Evolutionary conservation across 2,329 filamentous ascomycete genomes (phyloP).

Genomic region (Cercospora sp.): DNA sequence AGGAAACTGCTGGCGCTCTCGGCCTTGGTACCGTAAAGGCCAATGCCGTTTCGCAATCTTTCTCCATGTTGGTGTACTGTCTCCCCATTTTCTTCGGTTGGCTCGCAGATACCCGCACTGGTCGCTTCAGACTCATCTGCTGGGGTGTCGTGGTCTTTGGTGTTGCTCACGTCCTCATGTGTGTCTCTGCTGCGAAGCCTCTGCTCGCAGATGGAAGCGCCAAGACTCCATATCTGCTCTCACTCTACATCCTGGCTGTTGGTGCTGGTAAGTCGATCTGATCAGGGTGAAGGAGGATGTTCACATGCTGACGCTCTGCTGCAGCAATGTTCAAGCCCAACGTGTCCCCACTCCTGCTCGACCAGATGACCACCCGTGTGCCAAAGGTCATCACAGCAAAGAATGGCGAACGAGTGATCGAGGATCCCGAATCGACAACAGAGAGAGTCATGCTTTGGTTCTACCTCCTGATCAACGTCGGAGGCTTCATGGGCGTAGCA

Average conservation of each 20-base stretch:
- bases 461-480: constrained; percentile 71
- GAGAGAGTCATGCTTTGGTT: constrained; percentile 60
- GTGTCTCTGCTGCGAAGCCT: constrained; percentile 29
- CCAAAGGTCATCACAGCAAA: constrained; percentile 44
- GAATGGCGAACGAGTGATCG: constrained; percentile 49
- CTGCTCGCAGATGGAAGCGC: constrained; percentile 40
- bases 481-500: constrained; percentile 27
- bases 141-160: constrained; percentile 45
- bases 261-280: constrained; percentile 48
- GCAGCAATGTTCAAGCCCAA: constrained; percentile 68
- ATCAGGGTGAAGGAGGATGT: constrained; percentile 47
- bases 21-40: constrained; percentile 71
- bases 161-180: constrained; percentile 41
- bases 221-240: constrained; percentile 44
- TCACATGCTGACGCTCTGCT: neutral
- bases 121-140: constrained; percentile 45
- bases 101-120: constrained; percentile 47
- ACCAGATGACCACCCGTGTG: constrained; percentile 47
- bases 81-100: constrained; percentile 55
- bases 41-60: constrained; percentile 56
- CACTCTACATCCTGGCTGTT: constrained; percentile 45
- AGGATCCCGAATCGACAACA: constrained; percentile 50
- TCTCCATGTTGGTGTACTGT: constrained; percentile 58
- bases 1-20: constrained; percentile 53
- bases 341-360: constrained; percentile 56